Base-by-base conservation (phyloP, 2,329 filamentous ascomycete genomes). In the Thelonectria rubi region DNA sequence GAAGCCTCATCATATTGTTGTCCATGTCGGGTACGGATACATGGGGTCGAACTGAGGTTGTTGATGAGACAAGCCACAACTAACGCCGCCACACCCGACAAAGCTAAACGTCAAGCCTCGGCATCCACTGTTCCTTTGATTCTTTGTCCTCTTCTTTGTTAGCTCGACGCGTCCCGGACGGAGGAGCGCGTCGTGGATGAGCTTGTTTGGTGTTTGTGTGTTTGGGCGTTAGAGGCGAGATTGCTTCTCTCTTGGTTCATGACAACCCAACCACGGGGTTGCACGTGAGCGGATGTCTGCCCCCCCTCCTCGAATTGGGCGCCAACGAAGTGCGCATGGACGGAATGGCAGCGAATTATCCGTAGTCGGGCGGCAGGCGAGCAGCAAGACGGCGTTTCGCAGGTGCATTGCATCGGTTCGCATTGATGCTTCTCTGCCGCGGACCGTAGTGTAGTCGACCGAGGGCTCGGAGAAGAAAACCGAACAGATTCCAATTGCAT, bases 381-480 rank as follows among this genome's bases (percentile, higher is more conserved):
- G n/a, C n/a, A n/a, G n/a, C n/a, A 30, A 30, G 10, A 6, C 10
- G 58, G 66, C 68, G 60, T 57, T 63, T 71, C 58, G 68, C 63
- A 70, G 69, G 11, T 66, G 64, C 67, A 69, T 70, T 68, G 68
- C 66, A 70, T 70, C 66, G 61, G 58, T 68, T 64, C 56, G 53
- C 64, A 62, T 58, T 40, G 11, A 14, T 15, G 12, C 34, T 37
- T 39, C 17, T 26, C 15, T 6, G 43, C 50, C 54, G 46, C 51
- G 9, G 21, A 26, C 11, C 5, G 8, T 2, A 30, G 5, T 8
- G 26, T 30, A 30, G 26, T 5, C 26, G 5, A 6, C 26, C 10
- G 26, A 30, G 26, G 26, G 7, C 26, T n/a, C n/a, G n/a, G n/a
- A n/a, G n/a, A n/a, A n/a, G n/a, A n/a, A n/a, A n/a, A n/a, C 4